These are phyloP conservation scores for Zygnema cylindricum DNA, from an alignment of 139 green algal genomes.

Conservation along the genomic window DNA sequence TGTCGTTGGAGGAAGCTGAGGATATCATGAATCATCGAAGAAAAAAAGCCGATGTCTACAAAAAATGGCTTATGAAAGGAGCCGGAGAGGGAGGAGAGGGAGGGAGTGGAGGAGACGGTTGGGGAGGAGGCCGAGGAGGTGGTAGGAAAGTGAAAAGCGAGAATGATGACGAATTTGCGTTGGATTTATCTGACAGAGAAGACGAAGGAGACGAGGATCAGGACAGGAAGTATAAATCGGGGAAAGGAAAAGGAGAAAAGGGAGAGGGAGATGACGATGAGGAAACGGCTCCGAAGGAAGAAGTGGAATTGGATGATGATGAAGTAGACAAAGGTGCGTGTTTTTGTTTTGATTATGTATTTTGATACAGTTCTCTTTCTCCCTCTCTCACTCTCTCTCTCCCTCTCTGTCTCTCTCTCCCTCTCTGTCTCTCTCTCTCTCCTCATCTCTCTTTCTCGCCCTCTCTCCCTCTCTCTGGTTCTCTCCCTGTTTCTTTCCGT, in stretches of 20 bases:
- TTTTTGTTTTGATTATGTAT: too few relatives aligned
- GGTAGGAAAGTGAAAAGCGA: neutral
- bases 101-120: neutral
- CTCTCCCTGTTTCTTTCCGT: too few relatives aligned
- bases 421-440: neutral
- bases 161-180: neutral
- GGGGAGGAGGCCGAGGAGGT: neutral
- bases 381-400: neutral
- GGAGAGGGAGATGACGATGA: constrained; percentile 15
- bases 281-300: neutral
- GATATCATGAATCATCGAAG: constrained; percentile 31
- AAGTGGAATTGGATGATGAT: constrained; percentile 13
- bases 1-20: constrained; percentile 48
- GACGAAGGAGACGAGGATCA: neutral
- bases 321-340: constrained; percentile 21
- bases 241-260: neutral
- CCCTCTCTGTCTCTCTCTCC: neutral
- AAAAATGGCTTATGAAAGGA: constrained; percentile 1
- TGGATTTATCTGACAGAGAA: neutral
- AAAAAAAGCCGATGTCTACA: constrained; percentile 1
- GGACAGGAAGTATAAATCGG: neutral
- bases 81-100: neutral
- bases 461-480: neutral
- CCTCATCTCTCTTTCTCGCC: neutral
- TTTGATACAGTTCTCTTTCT: too few relatives aligned